Conservation (phyloP, 2,329 filamentous ascomycete genomes). For the Alternaria postmessia region DNA sequence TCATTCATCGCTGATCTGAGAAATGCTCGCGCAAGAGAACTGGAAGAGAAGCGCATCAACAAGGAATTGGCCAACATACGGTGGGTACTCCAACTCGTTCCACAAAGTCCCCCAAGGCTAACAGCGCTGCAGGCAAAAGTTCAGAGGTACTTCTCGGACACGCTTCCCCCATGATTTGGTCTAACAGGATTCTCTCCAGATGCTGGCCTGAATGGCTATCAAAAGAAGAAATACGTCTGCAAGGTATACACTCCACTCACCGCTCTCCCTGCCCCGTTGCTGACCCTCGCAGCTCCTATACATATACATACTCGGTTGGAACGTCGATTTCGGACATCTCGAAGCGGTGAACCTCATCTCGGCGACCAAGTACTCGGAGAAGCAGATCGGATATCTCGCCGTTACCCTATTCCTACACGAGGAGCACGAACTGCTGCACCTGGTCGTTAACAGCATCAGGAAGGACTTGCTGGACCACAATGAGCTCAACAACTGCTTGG, state of each 20-base stretch:
- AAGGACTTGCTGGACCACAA: constrained; percentile 96
- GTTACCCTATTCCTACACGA: constrained; percentile 98
- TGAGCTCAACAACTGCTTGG: constrained; percentile 96
- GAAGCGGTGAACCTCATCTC: constrained; percentile 98
- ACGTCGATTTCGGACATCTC: constrained; percentile 98
- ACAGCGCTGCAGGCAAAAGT: constrained; percentile 75
- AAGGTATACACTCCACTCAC: constrained; percentile 64
- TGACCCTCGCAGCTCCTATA: constrained; percentile 73
- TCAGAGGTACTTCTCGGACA: constrained; percentile 69
- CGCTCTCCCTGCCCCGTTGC: background rate
- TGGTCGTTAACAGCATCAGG: constrained; percentile 98
- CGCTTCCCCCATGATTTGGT: constrained; percentile 7
- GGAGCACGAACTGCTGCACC: constrained; percentile 91
- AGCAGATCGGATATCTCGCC: constrained; percentile 98
- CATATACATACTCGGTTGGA: constrained; percentile 98
- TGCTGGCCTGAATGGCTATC: constrained; percentile 90
- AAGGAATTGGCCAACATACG: constrained; percentile 99
- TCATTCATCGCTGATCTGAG: constrained; percentile 98
- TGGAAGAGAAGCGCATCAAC: constrained; percentile 99
- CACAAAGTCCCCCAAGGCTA: constrained; percentile 28
- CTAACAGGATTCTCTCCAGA: constrained; percentile 59
- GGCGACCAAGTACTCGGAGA: constrained; percentile 96
- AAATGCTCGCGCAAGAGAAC: constrained; percentile 91
- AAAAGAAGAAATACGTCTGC: constrained; percentile 99
- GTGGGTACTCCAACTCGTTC: constrained; percentile 52